A percentile compares a stretch with the other conserved stretches of the same genome.
phyloP scores from a whole-genome alignment of 305 asterid species.

The Fraxinus nigra region DNA sequence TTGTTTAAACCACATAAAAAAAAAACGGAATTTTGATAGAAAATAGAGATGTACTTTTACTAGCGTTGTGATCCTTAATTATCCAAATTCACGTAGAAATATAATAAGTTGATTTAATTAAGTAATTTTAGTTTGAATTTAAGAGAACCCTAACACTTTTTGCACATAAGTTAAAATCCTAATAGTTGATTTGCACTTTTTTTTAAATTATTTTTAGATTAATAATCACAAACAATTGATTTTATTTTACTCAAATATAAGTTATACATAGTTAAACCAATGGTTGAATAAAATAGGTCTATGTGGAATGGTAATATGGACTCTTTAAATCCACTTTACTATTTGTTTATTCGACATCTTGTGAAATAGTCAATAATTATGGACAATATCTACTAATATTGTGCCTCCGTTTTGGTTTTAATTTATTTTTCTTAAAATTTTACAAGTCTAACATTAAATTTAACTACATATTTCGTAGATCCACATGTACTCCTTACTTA shows the following conservation, averaged over 20 bases:
- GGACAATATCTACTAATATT: background rate
- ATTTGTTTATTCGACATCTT: background rate
- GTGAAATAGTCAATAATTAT: too few relatives aligned
- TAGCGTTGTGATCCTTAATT: too few relatives aligned
- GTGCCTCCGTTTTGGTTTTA: background rate
- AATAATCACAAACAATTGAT: background rate
- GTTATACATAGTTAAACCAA: background rate
- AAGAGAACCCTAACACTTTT: background rate
- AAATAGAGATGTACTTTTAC: too few relatives aligned
- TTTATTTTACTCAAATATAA: background rate
- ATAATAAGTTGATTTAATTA: too few relatives aligned
- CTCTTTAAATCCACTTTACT: background rate
- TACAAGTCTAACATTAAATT: too few relatives aligned
- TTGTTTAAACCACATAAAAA: too few relatives aligned
- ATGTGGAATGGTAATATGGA: background rate
- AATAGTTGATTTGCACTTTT: background rate
- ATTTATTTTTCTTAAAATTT: too few relatives aligned
- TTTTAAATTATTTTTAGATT: too few relatives aligned
- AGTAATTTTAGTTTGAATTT: background rate
- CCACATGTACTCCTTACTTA: background rate
- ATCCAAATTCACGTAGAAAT: too few relatives aligned
- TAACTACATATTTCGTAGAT: background rate
- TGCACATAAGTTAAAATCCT: background rate
- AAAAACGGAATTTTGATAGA: too few relatives aligned
- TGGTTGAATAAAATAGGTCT: background rate